Evolutionary conservation across 768 basidiomycete genomes (phyloP).

Genomic region (Tylopilus vinaceipallidus): DNA sequence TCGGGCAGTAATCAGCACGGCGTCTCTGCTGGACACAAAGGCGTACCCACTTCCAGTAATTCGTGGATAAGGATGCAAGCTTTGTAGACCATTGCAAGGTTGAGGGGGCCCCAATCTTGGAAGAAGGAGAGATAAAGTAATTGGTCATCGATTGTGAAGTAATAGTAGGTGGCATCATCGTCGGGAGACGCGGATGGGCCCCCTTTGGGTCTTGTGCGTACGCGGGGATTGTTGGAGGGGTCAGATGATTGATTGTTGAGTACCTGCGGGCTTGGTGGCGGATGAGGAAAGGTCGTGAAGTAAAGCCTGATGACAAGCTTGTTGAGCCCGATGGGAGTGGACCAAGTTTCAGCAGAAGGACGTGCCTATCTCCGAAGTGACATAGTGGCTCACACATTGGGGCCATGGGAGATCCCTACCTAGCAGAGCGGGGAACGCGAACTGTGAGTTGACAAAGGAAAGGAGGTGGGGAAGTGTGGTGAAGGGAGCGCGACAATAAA

Average conservation of each 20-base stretch:
- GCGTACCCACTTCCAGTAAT: constrained; percentile 66
- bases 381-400: constrained; percentile 72
- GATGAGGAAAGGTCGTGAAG: constrained; percentile 86
- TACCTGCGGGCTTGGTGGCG: constrained; percentile 59
- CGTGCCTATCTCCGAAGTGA: constrained; percentile 74
- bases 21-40: constrained; percentile 16
- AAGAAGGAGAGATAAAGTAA: constrained; percentile 92
- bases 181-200: constrained; percentile 69
- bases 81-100: constrained; percentile 91
- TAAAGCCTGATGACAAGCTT: constrained; percentile 55
- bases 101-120: constrained; percentile 92
- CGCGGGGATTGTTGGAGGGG: constrained; percentile 52
- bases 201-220: constrained; percentile 58
- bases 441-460: neutral
- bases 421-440: constrained; percentile 3
- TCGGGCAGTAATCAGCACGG: constrained; percentile 22
- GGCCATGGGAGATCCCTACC: constrained; percentile 31
- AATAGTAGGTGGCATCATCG: constrained; percentile 77
- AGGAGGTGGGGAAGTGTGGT: constrained; percentile 2
- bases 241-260: constrained; percentile 62
- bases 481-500: constrained; percentile 22
- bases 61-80: constrained; percentile 90
- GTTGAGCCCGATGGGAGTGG: constrained; percentile 4
- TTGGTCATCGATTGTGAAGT: constrained; percentile 92
- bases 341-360: constrained; percentile 13